These are phyloP conservation scores for Naganishia randhawae DNA, from an alignment of 768 basidiomycete genomes.

Conservation along the genomic window DNA sequence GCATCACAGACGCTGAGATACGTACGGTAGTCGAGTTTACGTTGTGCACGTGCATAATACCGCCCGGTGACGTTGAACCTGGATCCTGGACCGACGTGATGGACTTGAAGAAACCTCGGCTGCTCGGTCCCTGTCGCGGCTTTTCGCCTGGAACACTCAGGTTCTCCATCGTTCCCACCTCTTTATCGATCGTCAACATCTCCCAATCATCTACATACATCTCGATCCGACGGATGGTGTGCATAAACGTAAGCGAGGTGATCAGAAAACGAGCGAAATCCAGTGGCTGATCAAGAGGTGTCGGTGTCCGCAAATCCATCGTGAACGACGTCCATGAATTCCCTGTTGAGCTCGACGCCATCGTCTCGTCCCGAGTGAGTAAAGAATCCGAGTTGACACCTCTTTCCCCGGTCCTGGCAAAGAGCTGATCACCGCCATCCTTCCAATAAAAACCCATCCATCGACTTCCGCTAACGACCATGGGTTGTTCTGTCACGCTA, in stretches of 20 bases:
- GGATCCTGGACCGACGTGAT: constrained; percentile 51
- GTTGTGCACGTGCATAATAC: constrained; percentile 66
- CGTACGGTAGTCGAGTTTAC: constrained; percentile 63
- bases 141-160: constrained; percentile 3
- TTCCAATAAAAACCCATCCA: constrained; percentile 99
- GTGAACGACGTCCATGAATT: constrained; percentile 80
- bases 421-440: constrained; percentile 85
- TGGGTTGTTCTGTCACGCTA: constrained; percentile 47
- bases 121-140: neutral
- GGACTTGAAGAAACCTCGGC: constrained; percentile 16
- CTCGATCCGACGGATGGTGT: constrained; percentile 67
- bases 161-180: constrained; percentile 23
- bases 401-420: constrained; percentile 68
- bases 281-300: constrained; percentile 68
- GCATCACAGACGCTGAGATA: constrained; percentile 75
- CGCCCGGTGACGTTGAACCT: constrained; percentile 54
- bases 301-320: constrained; percentile 77
- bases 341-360: constrained; percentile 32
- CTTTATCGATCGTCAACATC: constrained; percentile 45
- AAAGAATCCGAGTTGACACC: constrained; percentile 48
- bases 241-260: constrained; percentile 91
- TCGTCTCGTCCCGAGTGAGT: constrained; percentile 34
- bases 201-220: constrained; percentile 74
- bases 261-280: constrained; percentile 85
- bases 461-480: constrained; percentile 59